Conservation (phyloP, 2,329 filamentous ascomycete genomes). For the Cladosporium sp. region DNA sequence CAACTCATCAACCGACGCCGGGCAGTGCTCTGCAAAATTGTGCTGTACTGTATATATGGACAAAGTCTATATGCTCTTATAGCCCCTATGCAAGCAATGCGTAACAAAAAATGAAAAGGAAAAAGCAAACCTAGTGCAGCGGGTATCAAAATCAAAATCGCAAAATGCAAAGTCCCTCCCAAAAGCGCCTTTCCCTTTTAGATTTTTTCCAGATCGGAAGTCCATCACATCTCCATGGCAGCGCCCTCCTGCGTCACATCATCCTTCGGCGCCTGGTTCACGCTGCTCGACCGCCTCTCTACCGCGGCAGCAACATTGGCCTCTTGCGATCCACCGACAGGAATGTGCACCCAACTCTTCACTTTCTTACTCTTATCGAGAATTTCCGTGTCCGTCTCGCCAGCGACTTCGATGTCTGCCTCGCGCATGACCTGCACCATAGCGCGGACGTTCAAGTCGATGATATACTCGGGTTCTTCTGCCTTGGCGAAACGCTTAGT, state of each 20-base stretch:
- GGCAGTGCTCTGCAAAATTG: too few relatives aligned
- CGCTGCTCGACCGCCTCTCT: conserved; percentile 8
- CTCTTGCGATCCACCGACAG: conserved; percentile 17
- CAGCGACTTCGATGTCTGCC: conserved; percentile 43
- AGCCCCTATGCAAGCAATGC: not conserved
- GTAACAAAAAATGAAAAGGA: not conserved
- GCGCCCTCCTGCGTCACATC: not conserved
- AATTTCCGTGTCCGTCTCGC: conserved; percentile 42
- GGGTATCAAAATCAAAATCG: conserved; percentile 4
- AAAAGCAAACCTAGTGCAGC: too few relatives aligned
- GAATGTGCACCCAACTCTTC: conserved; percentile 30
- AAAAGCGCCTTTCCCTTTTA: not conserved
- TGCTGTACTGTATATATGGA: not conserved
- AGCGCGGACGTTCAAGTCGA: conserved; percentile 81
- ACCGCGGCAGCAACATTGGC: not conserved
- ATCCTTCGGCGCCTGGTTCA: conserved; percentile 19
- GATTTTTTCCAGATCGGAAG: not conserved
- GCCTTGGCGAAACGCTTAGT: conserved; percentile 53
- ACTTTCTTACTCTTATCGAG: conserved; percentile 29
- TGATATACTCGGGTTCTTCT: conserved; percentile 72
- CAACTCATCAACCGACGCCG: not conserved
- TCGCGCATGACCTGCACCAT: conserved; percentile 70
- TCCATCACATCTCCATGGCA: conserved; percentile 22
- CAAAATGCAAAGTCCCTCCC: not conserved
- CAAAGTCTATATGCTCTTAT: not conserved